These are phyloP conservation scores for Paecilomyces sp. DNA, from an alignment of 2,329 filamentous ascomycete species.

Conservation along the genomic window DNA sequence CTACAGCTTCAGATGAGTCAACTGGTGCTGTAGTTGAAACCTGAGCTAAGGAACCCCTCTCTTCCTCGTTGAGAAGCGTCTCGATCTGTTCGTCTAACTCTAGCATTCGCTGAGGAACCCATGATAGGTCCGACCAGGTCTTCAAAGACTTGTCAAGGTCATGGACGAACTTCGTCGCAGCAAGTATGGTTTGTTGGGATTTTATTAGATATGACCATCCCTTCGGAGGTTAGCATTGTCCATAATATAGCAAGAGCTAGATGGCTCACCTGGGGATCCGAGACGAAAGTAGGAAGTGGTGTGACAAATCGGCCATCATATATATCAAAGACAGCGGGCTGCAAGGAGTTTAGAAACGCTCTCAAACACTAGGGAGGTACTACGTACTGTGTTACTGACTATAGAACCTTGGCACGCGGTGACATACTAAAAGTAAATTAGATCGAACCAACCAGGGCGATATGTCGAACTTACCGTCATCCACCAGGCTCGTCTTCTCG, in stretches of 20 bases:
- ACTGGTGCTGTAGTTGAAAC: neutral
- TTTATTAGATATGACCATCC: constrained; percentile 17
- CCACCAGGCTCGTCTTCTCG: constrained; percentile 20
- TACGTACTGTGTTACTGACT: constrained; percentile 42
- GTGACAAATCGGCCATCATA: constrained; percentile 18
- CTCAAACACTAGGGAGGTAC: neutral
- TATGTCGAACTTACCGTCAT: constrained; percentile 14
- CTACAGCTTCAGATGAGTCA: constrained; percentile 11
- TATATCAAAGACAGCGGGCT: constrained; percentile 9
- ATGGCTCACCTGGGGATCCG: neutral
- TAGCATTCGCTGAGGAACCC: constrained; percentile 11
- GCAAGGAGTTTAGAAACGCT: constrained; percentile 3
- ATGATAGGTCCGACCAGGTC: constrained; percentile 3
- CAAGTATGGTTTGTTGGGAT: constrained; percentile 16
- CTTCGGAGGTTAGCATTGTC: constrained; percentile 3
- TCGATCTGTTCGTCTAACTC: constrained; percentile 13
- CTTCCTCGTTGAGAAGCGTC: constrained; percentile 5
- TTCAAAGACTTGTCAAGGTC: constrained; percentile 12
- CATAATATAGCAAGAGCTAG: neutral
- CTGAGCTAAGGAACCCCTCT: neutral
- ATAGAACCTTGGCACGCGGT: constrained; percentile 46
- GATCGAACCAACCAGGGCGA: neutral
- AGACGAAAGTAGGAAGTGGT: constrained; percentile 9
- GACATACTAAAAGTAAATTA: constrained; percentile 32
- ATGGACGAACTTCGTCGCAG: constrained; percentile 13